Evolutionary conservation across 192 early-diverging fungal species (phyloP), one percentile per base, ranked within the genome.

Genomic region (Lobosporangium transversale): DNA sequence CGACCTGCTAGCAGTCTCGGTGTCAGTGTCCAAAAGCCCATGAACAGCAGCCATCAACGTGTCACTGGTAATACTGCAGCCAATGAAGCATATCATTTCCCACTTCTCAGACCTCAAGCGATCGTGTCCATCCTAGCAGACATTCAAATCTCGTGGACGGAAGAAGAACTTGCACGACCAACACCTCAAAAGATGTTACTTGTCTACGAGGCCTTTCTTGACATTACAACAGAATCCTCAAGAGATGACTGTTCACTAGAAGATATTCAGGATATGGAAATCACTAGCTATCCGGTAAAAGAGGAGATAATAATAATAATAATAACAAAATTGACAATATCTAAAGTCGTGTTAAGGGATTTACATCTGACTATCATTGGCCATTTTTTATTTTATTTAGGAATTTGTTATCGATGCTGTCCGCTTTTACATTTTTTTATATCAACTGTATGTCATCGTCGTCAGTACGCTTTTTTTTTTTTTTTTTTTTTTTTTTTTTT

Each of bases 91-190:
- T 81, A 81, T 17, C 69, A 79, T 30, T 95, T 90, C 67, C 94
- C 94, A 5, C 81, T 85, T 18, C 88, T 94, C 45, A 89, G 88
- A 79, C 83, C 85, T 10, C 70, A 83, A 32, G 92, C 93, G 40
- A 91, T 95, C 24, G 84, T 94, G 32, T 78, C 84, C 24, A 91
- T 90, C 68, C 86, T 94, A 88, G 48, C 79, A n/a, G 92, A 95
- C 62, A 71, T 95, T 29, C 82, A 91, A 26, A 87, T 95, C 30
- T 86, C 89, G 10, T 85, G 90, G 43, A 67, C 82, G 27, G 85
- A 89, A 24, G 90, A 93, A 50, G 94, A 95, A 59, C 55, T 94
- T 49, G 82, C 81, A 30, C 86, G 91, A 65, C 93, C 94, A 4
- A 89, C 85, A 0, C 83, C 89, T 15, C 80, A 86, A 65, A 83